A percentile compares a stretch with the other conserved stretches of the same genome.
phyloP scores from a whole-genome alignment of 306 rosid genomes.

The Astragalus glycyphyllos region DNA sequence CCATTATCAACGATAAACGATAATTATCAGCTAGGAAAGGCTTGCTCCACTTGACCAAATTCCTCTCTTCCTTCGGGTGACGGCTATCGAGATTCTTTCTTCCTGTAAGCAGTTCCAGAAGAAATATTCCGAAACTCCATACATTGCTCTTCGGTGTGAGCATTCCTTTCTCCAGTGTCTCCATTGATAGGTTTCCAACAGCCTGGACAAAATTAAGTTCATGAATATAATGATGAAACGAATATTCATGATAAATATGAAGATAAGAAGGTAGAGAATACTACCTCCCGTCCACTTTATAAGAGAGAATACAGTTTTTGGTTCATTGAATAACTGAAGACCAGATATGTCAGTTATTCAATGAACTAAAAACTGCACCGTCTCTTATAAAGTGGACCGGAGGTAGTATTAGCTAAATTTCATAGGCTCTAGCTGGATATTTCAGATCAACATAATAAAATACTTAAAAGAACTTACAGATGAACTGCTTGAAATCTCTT shows the following conservation, averaged over 20 bases:
- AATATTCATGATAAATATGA: slow-evolving; percentile 5
- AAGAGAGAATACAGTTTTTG: too few relatives aligned
- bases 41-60: slow-evolving; percentile 34
- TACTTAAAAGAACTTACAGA: slow-evolving; percentile 26
- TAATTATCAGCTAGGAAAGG: slow-evolving; percentile 27
- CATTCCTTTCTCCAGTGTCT: slow-evolving; percentile 34
- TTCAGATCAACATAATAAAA: neutral
- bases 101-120: slow-evolving; percentile 31
- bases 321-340: too few relatives aligned
- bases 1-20: slow-evolving; percentile 31
- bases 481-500: slow-evolving; percentile 32
- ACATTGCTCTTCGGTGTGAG: slow-evolving; percentile 31
- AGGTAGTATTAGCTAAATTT: too few relatives aligned
- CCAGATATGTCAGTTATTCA: too few relatives aligned
- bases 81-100: slow-evolving; percentile 35
- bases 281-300: neutral
- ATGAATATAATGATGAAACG: neutral
- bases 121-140: slow-evolving; percentile 32
- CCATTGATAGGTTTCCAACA: slow-evolving; percentile 30
- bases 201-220: slow-evolving; percentile 5
- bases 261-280: neutral
- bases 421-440: neutral
- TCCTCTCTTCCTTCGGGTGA: slow-evolving; percentile 27
- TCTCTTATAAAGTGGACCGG: too few relatives aligned
- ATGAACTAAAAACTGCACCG: too few relatives aligned